Evolutionary conservation across 2,329 filamentous ascomycete genomes (phyloP).

Genomic region (Penicillium sp.): DNA sequence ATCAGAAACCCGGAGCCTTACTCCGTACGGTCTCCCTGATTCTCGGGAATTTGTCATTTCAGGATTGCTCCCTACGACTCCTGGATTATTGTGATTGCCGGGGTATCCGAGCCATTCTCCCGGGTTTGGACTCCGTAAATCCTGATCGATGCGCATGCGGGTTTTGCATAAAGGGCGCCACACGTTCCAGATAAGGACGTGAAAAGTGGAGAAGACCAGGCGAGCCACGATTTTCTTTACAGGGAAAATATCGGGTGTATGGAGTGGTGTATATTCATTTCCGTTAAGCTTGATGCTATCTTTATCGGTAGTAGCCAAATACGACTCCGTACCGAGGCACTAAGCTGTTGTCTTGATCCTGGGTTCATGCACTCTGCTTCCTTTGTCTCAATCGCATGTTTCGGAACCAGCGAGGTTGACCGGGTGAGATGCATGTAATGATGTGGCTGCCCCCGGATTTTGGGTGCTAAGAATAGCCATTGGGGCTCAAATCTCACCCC

Average conservation of each 20-base stretch:
- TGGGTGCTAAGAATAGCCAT: conserved; percentile 14
- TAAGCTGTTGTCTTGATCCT: too few species aligned
- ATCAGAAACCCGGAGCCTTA: too few species aligned
- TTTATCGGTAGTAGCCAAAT: too few species aligned
- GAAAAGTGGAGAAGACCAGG: conserved; percentile 13
- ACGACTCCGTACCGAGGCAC: too few species aligned
- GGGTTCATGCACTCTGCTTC: conserved; percentile 6
- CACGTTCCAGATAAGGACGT: conserved; percentile 9
- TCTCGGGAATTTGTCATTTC: too few species aligned
- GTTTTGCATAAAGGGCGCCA: conserved; percentile 17
- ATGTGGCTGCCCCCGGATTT: background rate
- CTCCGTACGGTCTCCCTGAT: too few species aligned
- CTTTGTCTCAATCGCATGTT: conserved; percentile 8
- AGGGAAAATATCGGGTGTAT: background rate
- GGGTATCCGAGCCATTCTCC: background rate
- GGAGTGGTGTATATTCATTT: too few species aligned
- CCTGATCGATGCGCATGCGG: too few species aligned
- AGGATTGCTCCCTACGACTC: too few species aligned
- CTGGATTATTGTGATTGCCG: background rate
- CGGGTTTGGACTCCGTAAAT: conserved; percentile 2
- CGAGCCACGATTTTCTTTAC: conserved; percentile 1
- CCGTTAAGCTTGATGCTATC: too few species aligned
- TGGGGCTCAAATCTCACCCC: conserved; percentile 5
- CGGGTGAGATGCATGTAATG: conserved; percentile 6
- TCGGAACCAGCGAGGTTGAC: conserved; percentile 9